Percentiles rank a stretch among this genome's conserved stretches.
phyloP scores from a whole-genome alignment of 805 yeast genomes.

The Candida dajiaensis region DNA sequence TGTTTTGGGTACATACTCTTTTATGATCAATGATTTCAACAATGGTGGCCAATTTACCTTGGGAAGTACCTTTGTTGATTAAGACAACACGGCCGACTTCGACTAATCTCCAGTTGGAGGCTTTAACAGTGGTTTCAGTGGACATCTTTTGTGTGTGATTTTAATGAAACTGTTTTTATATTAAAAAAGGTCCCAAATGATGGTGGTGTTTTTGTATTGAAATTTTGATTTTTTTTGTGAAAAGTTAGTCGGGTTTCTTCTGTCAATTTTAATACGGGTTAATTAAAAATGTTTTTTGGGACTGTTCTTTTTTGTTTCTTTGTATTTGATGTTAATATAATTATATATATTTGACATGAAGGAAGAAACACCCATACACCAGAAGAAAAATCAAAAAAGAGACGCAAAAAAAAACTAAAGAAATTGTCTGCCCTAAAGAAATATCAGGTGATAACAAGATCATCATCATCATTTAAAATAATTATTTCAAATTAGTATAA shows the following conservation, averaged over 20 bases:
- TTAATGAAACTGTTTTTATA: background rate
- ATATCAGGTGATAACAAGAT: no score
- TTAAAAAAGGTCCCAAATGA: background rate
- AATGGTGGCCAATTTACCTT: conserved; percentile 89
- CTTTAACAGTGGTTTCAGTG: conserved; percentile 74
- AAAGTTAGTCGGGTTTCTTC: conserved; percentile 5
- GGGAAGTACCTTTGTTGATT: conserved; percentile 65
- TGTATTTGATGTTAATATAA: background rate
- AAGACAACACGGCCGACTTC: conserved; percentile 99
- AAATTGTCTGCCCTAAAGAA: no score
- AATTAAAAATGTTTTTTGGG: background rate
- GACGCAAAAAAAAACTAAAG: no score
- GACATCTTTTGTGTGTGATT: conserved; percentile 42
- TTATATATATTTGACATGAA: no score
- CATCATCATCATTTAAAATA: no score
- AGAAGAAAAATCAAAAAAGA: no score
- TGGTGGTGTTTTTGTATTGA: conserved; percentile 2
- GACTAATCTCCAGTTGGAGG: conserved; percentile 98
- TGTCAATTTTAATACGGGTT: background rate
- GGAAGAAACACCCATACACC: background rate
- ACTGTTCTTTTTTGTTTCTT: background rate
- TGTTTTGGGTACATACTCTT: conserved; percentile 72
- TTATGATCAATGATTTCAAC: conserved; percentile 99
- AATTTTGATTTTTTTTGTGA: conserved; percentile 4
- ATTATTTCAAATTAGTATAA: no score